Evolutionary conservation across 106 monocot genomes (phyloP), one percentile per base, ranked within the genome.

Genomic region (Dendrobium huoshanense): DNA sequence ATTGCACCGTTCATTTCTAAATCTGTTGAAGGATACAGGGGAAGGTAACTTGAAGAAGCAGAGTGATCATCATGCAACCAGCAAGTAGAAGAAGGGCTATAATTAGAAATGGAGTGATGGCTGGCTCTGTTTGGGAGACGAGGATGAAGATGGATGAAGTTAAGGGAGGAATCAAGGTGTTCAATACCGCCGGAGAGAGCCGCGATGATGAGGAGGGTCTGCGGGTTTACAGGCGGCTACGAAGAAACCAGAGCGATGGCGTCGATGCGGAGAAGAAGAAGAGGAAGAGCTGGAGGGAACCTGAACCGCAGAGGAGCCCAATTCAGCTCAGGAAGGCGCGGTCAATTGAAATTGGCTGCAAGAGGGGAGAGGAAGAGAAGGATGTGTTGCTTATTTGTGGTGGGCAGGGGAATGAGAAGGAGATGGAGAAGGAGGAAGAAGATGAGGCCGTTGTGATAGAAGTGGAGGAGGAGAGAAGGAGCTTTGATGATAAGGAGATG

Each of bases 91-190:
- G 83, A 56, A 81, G 81, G 17, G 27, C 73, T 51, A 72, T 81
- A 78, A 82, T 82, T 31, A 91, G 79, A 27, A 87, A 83, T 61
- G 91, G 81, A 24, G 88, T 87, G 55, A 85, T 31, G 0, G 82
- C 88, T 0, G 89, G 92, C 47, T 97, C 96, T 13, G 85, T 92
- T 29, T 97, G 96, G 94, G 96, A 97, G 80, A 83, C 88, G 5
- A 83, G 96, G 79, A 97, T 92, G 87, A 92, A 84, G 84, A 78
- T 94, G 85, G 94, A 98, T 55, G 86, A 92, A 51, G 89, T 92
- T 24, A 85, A 89, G 79, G 94, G 94, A 16, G 94, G 94, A 13
- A 85, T 94, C 86, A 98, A 94, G 85, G 96, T 96, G 15, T 96
- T 91, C 84, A 85, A 86, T 33, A 90, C 47, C 44, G 82, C 67